Conservation (phyloP, 495 filamentous ascomycete species). For the Pyrenula aspistea region DNA sequence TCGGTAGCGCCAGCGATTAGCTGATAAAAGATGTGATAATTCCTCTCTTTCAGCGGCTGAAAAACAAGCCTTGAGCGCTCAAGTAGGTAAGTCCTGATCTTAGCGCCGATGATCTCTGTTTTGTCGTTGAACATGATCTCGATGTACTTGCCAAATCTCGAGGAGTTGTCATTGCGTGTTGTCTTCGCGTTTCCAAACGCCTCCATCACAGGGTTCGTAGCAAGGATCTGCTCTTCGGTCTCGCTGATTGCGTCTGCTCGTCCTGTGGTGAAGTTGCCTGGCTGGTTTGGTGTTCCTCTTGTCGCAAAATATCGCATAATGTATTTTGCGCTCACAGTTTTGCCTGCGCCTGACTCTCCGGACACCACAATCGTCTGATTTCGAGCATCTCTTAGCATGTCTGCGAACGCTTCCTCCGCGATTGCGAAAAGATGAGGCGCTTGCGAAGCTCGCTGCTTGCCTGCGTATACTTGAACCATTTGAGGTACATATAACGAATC, state of each 20-base stretch:
- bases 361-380: constrained; percentile 99
- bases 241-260: constrained; percentile 86
- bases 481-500: constrained; percentile 97
- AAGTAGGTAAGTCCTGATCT: constrained; percentile 89
- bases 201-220: constrained; percentile 99
- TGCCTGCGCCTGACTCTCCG: constrained; percentile 95
- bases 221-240: constrained; percentile 95
- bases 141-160: constrained; percentile 98
- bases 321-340: constrained; percentile 98
- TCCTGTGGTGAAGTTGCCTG: constrained; percentile 65
- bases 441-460: constrained; percentile 90
- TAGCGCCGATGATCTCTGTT: constrained; percentile 94
- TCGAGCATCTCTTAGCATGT: constrained; percentile 90
- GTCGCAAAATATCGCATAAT: constrained; percentile 99
- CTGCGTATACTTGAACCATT: constrained; percentile 98
- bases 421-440: constrained; percentile 98
- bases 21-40: constrained; percentile 99
- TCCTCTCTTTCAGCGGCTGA: constrained; percentile 91
- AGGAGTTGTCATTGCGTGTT: constrained; percentile 97
- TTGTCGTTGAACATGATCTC: constrained; percentile 97
- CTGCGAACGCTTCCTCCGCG: constrained; percentile 92
- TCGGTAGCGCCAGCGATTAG: constrained; percentile 89
- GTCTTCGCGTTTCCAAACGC: constrained; percentile 99
- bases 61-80: constrained; percentile 97
- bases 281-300: constrained; percentile 83